A percentile compares a stretch with the other conserved stretches of the same genome.
Conservation (phyloP, 139 green algal genomes). For the Desmodesmus armatus region DNA sequence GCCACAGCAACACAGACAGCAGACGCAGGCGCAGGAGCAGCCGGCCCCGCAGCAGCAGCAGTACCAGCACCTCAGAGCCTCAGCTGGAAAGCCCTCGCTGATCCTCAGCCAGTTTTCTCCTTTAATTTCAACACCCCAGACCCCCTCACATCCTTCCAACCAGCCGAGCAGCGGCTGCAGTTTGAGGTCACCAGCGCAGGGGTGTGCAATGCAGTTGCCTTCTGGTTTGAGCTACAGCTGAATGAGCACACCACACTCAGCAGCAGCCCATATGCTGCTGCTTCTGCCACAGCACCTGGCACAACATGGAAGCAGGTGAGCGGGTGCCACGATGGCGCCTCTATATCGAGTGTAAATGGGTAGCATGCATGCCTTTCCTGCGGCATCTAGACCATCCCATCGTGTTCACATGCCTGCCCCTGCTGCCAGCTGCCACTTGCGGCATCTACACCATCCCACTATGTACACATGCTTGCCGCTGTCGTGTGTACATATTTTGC, state of each 20-base stretch:
- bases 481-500: not conserved
- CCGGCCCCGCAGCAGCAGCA: not conserved
- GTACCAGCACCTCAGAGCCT: not conserved
- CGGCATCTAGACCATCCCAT: not conserved
- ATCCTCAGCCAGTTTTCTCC: slow-evolving; percentile 59
- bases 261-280: slow-evolving; percentile 2
- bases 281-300: not conserved
- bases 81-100: slow-evolving; percentile 69
- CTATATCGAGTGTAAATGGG: not conserved
- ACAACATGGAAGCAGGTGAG: slow-evolving; percentile 27
- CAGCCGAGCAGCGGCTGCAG: slow-evolving; percentile 38
- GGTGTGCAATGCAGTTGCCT: slow-evolving; percentile 81
- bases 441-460: not conserved
- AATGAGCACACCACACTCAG: slow-evolving; percentile 11
- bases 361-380: not conserved
- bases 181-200: slow-evolving; percentile 43
- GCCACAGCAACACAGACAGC: not conserved
- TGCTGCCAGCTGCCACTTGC: not conserved
- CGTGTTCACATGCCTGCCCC: not conserved
- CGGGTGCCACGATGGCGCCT: not conserved
- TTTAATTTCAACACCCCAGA: slow-evolving; percentile 79
- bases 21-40: too few species aligned
- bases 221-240: slow-evolving; percentile 87
- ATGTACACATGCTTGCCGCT: not conserved
- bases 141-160: slow-evolving; percentile 53